Evolutionary conservation across 140 eudicot species (phyloP), one percentile per base, ranked within the genome.

Genomic region (Erigeron philadelphicus): DNA sequence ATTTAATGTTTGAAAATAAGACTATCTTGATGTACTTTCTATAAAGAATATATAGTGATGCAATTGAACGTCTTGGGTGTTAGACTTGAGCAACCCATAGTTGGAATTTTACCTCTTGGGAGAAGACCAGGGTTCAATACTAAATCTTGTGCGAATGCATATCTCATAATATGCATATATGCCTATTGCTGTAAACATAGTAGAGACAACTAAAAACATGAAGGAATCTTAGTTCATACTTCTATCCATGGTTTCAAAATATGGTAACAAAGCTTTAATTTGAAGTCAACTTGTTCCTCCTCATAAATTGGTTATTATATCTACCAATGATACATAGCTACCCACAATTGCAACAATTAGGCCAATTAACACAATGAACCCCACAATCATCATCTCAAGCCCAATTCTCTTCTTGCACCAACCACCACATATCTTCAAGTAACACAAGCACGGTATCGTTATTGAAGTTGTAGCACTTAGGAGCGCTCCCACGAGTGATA

Each of bases 401-500:
- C 90, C 81, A 43, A 81, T 21, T 73, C 73, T 78, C 25, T 61
- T 70, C 47, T 61, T 70, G 52, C 79, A n/a, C n/a, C n/a, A 71
- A 67, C 17, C 62, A 1, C 91, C 84, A 0, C 86, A 82, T 58
- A 90, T 90, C 93, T 84, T 90, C 81, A 90, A 74, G 88, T 75
- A 87, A 67, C 97, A 90, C 71, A 84, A 68, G 72, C 96, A 86
- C 4, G 96, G 96, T 8, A 89, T 78, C 17, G 72, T 58, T 53
- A 86, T 75, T 0, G 95, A 86, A 40, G 89, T 85, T 3, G 84
- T 80, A 5, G 78, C 80, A 23, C 90, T 82, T 13, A 81, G 64
- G 66, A 89, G 81, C 18, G 95, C 88, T n/a, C 96, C 96, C 56
- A 89, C 87, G 9, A 89, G 83, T 4, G 96, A 80, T 90, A 89